Conservation (phyloP, 306 rosid species). For the Prunus salicina region DNA sequence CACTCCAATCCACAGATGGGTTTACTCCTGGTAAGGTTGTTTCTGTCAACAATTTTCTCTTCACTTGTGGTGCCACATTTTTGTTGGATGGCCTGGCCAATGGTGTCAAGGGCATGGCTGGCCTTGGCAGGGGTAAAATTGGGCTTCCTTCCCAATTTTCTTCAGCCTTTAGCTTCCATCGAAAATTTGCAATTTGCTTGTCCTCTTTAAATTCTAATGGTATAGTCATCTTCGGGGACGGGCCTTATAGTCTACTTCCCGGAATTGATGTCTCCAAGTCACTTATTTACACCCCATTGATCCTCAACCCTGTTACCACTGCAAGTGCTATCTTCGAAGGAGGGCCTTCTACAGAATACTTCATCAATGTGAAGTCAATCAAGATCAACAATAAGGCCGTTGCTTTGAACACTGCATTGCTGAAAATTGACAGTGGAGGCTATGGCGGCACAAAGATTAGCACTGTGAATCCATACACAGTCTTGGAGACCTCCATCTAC, state of each 20-base stretch:
- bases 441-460: conserved; percentile 61
- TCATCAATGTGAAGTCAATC: conserved; percentile 50
- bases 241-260: conserved; percentile 43
- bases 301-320: conserved; percentile 35
- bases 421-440: conserved; percentile 37
- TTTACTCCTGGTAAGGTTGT: conserved; percentile 24
- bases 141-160: conserved; percentile 48
- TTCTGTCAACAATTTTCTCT: conserved; percentile 38
- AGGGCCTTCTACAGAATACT: conserved; percentile 47
- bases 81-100: conserved; percentile 38
- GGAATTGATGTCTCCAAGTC: conserved; percentile 30
- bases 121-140: conserved; percentile 43
- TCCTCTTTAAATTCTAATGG: conserved; percentile 30
- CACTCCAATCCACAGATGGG: conserved; percentile 47
- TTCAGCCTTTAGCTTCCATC: conserved; percentile 32
- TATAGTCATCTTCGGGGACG: conserved; percentile 45
- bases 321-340: conserved; percentile 14
- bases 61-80: conserved; percentile 39
- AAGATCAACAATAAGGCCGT: conserved; percentile 28
- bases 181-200: conserved; percentile 60
- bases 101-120: conserved; percentile 60
- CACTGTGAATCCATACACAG: conserved; percentile 51
- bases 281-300: conserved; percentile 41
- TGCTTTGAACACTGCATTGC: conserved; percentile 31
- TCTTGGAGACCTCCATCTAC: conserved; percentile 49